phyloP scores from a whole-genome alignment of 2,329 filamentous ascomycete genomes.

The Botrytis sinoallii region DNA sequence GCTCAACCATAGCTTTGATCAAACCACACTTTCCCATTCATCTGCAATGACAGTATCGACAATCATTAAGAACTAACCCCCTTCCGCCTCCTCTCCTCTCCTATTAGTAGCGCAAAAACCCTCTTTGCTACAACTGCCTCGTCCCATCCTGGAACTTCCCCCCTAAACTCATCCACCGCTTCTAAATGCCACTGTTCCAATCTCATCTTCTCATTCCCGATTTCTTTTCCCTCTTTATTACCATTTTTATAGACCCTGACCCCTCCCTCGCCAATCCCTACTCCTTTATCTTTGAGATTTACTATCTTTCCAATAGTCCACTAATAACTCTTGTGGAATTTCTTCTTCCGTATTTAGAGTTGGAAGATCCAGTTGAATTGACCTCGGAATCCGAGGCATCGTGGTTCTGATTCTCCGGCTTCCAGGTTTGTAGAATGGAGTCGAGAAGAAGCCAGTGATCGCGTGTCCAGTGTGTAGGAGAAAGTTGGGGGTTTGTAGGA shows the following conservation, averaged over 20 bases:
- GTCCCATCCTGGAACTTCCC: slow-evolving; percentile 36
- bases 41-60: background rate
- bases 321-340: slow-evolving; percentile 36
- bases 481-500: slow-evolving; percentile 26
- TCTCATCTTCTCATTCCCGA: slow-evolving; percentile 29
- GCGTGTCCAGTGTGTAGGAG: slow-evolving; percentile 33
- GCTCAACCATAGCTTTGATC: background rate
- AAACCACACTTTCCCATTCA: background rate
- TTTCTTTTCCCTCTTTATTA: slow-evolving; percentile 1
- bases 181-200: slow-evolving; percentile 39
- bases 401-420: slow-evolving; percentile 26
- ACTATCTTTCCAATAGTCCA: slow-evolving; percentile 34
- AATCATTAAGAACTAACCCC: background rate
- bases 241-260: background rate
- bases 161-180: slow-evolving; percentile 37
- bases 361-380: slow-evolving; percentile 10
- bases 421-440: slow-evolving; percentile 32
- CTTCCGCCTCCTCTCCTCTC: slow-evolving; percentile 29
- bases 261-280: background rate
- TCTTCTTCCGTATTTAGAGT: slow-evolving; percentile 23
- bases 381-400: background rate
- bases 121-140: slow-evolving; percentile 36
- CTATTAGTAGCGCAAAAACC: slow-evolving; percentile 34
- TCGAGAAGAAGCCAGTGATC: slow-evolving; percentile 37
- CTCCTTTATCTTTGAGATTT: slow-evolving; percentile 11